Base-by-base conservation (phyloP, 768 basidiomycete genomes). In the Mrakia frigida region DNA sequence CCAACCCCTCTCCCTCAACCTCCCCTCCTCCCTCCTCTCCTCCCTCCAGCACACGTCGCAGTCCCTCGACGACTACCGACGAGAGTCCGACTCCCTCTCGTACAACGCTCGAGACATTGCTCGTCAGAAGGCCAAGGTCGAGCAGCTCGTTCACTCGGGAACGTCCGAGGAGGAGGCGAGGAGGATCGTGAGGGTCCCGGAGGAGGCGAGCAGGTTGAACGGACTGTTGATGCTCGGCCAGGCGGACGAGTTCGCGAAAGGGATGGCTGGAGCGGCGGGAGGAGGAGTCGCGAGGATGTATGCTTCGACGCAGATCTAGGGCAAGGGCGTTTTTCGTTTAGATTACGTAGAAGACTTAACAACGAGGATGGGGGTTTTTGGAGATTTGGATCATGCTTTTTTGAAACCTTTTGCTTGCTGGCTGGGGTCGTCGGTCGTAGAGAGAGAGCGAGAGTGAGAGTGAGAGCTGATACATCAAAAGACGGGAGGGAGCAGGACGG, bases 31-130 rank as follows among this genome's bases (percentile, higher is more conserved):
- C 52, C 59, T 78, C 35, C 74, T 56, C 16, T 52, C 73, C 21
- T 65, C 73, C 28, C 73, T 78, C 56, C 63, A 74, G 50, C 39
- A 35, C 33, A 78, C 77, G 18, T 74, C 77, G 4, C 53, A 67
- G n/a, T 60, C 77, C 37, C 73, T 78, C 31, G 77, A 78, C 60
- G 77, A 78, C 23, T 78, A 52, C 77, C 73, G 59, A 37, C 53
- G 77, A 46, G 77, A 78, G 67, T 52, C 61, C 53, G 69, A 78
- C 65, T 73, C 77, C 9, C 73, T 78, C 21, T 74, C 73, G 65
- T 78, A 59, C 77, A 78, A 78, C 67, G 77, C 77, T 13, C 50
- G 77, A 60, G 77, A 78, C 63, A 78, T 78, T 35, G 77, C 77
- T 9, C 52, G 77, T 35, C 77, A 78, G 63, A 68, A 74, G 69